Evolutionary conservation across 2,329 filamentous ascomycete species (phyloP).

Genomic region (Fusarium transvaalense): DNA sequence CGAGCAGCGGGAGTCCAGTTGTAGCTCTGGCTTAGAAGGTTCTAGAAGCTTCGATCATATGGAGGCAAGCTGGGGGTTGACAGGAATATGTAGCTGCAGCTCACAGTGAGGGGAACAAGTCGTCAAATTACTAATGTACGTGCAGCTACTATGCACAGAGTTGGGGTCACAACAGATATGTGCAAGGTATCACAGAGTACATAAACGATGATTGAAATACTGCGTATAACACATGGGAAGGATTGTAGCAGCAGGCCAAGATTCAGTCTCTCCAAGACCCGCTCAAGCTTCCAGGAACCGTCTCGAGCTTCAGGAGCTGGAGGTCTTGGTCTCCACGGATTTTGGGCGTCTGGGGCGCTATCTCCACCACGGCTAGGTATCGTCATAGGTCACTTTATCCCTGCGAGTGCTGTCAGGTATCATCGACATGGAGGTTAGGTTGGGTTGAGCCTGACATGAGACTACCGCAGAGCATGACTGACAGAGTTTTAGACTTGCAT

Average conservation of each 20-base stretch:
- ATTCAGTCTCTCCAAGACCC: slow-evolving; percentile 1
- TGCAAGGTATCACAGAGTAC: background rate
- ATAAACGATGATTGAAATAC: background rate
- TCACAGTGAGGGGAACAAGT: slow-evolving; percentile 20
- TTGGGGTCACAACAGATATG: slow-evolving; percentile 12
- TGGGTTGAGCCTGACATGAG: slow-evolving; percentile 29
- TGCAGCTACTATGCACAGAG: background rate
- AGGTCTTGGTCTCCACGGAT: slow-evolving; percentile 21
- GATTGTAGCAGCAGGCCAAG: background rate
- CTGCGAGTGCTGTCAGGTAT: slow-evolving; percentile 41
- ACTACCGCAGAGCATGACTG: slow-evolving; percentile 8
- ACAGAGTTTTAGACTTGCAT: slow-evolving; percentile 2
- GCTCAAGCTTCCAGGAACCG: slow-evolving; percentile 19
- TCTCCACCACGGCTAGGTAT: slow-evolving; percentile 36
- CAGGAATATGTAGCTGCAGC: slow-evolving; percentile 31
- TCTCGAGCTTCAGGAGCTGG: slow-evolving; percentile 5
- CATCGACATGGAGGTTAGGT: slow-evolving; percentile 44
- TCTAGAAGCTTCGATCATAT: slow-evolving; percentile 48
- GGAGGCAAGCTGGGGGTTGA: slow-evolving; percentile 7
- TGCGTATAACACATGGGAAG: background rate
- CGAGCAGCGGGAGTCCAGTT: background rate
- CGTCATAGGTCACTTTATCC: slow-evolving; percentile 44
- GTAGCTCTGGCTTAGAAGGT: slow-evolving; percentile 37
- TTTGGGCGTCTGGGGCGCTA: slow-evolving; percentile 32
- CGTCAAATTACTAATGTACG: slow-evolving; percentile 8